These are phyloP conservation scores for Histomonas meleagridis DNA, from an alignment of 208 protist species.

Conservation along the genomic window DNA sequence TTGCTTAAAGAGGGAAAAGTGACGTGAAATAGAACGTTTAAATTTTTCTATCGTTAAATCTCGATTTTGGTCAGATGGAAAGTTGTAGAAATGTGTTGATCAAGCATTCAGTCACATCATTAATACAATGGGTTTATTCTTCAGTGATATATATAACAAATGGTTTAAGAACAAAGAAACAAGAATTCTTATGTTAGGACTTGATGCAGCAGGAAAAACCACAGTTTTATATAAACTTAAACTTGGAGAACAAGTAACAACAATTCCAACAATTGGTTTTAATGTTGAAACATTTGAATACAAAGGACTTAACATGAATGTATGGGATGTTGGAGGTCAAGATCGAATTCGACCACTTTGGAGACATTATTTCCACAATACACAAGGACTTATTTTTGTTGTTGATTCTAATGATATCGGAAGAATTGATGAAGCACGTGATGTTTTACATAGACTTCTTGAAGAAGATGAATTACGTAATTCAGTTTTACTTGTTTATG, in stretches of 20 bases:
- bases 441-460: conserved; percentile 74
- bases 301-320: conserved; percentile 84
- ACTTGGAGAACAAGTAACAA: conserved; percentile 76
- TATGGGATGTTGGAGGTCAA: conserved; percentile 82
- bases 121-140: conserved; percentile 40
- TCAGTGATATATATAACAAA: conserved; percentile 38
- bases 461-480: conserved; percentile 85
- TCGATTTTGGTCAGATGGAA: too few species aligned
- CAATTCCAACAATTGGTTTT: conserved; percentile 82
- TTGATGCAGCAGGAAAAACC: conserved; percentile 84
- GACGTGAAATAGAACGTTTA: too few species aligned
- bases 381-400: conserved; percentile 86
- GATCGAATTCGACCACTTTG: conserved; percentile 81
- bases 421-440: conserved; percentile 58
- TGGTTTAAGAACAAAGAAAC: conserved; percentile 56
- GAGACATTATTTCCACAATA: conserved; percentile 83
- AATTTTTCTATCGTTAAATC: too few species aligned
- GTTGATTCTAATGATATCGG: conserved; percentile 83
- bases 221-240: conserved; percentile 80
- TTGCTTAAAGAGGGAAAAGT: too few species aligned
- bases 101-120: too few species aligned
- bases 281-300: conserved; percentile 79
- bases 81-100: too few species aligned
- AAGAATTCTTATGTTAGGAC: conserved; percentile 81
- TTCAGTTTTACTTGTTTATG: conserved; percentile 83